These are phyloP conservation scores for Guadua angustifolia DNA, from an alignment of 176 grass and related monocot genomes.

Conservation along the genomic window DNA sequence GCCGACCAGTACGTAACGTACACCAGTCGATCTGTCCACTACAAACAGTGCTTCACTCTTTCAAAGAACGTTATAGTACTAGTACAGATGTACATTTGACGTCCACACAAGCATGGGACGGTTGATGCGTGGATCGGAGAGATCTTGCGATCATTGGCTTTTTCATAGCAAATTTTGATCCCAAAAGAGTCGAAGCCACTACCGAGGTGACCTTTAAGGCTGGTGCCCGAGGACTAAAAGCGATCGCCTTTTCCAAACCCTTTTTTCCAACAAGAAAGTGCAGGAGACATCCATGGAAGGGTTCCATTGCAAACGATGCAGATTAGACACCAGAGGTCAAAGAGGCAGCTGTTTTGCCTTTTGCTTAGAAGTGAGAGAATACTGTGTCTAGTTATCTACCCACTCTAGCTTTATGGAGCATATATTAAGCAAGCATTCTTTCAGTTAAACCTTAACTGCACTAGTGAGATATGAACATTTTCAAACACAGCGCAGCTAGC, in stretches of 20 bases:
- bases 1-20: background rate
- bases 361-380: constrained; percentile 14
- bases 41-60: background rate
- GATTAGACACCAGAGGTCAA: constrained; percentile 39
- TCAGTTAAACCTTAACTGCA: background rate
- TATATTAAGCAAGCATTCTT: background rate
- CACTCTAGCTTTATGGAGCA: constrained; percentile 17
- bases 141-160: background rate
- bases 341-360: background rate
- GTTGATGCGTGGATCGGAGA: background rate
- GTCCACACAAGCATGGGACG: background rate
- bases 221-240: constrained; percentile 13
- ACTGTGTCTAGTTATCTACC: background rate
- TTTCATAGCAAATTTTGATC: background rate
- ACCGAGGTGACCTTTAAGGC: constrained; percentile 38
- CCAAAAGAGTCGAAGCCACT: constrained; percentile 1
- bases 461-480: background rate
- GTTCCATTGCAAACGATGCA: background rate
- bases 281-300: background rate
- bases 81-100: background rate
- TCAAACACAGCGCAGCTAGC: constrained; percentile 8
- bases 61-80: background rate
- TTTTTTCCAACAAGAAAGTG: constrained; percentile 12
- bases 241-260: background rate
- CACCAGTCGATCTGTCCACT: background rate